Base-by-base conservation (phyloP, 192 early-diverging fungal genomes). In the Irineochytrium annulatum region DNA sequence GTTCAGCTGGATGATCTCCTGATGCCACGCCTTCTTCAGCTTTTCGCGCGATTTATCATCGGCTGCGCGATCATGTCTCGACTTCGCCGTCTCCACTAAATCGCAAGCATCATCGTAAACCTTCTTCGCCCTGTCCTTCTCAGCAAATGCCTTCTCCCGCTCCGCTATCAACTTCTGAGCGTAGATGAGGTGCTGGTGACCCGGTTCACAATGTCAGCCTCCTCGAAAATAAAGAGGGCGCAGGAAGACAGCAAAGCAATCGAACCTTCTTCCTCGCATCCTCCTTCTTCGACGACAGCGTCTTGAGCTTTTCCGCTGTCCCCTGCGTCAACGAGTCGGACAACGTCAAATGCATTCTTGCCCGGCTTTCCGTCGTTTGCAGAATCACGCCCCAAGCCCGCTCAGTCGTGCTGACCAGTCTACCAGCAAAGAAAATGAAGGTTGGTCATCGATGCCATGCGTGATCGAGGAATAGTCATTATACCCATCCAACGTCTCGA, bases 251-350 rank as follows among this genome's bases (percentile, higher is more conserved):
- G 1, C 13, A 55, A 34, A 29, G 49, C 11, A 26, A 29, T 19
- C 24, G 39, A 64, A 85, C 87, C 77, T 86, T 90, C 65, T 88
- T 90, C 31, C 80, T 46, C 0, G 83, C 69, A 32, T 91, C 84
- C 34, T 91, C 88, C 52, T 85, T 82, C 60, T 82, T 82, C 2
- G 57, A 43, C 8, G 66, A 57, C 1, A 86, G 29, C 11, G 59
- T 55, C 64, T 87, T 89, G 4, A 87, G 56, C 29, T 63, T 65
- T 34, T 91, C 87, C 4, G 72, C 44, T 22, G 88, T 65, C 16
- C 39, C 52, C 11, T 65, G 61, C 39, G 69, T 71, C 19, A 91
- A 49, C 8, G 73, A 66, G 3, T 91, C 85, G 17, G 80, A 61
- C 14, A 78, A 71, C 29, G 64, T 46, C 26, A 69, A 46, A 29